These are phyloP conservation scores for Sugiyamaella floridensis DNA, from an alignment of 805 yeast species.

Conservation along the genomic window DNA sequence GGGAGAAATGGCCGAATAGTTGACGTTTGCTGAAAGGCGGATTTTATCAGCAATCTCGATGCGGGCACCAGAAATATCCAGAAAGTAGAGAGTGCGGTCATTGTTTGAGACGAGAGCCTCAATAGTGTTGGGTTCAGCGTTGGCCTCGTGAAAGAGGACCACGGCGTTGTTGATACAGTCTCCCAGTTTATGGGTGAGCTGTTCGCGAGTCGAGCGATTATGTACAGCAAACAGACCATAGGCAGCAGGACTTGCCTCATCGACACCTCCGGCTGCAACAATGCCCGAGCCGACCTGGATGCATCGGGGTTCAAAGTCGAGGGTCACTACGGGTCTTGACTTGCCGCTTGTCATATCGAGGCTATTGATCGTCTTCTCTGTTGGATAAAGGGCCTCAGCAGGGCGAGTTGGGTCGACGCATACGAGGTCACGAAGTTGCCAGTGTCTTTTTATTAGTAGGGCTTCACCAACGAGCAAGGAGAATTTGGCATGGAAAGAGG, in stretches of 20 bases:
- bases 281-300: slow-evolving; percentile 47
- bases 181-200: slow-evolving; percentile 56
- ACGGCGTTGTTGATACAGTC: slow-evolving; percentile 81
- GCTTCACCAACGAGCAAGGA: neutral
- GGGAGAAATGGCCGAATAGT: slow-evolving; percentile 65
- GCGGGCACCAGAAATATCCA: slow-evolving; percentile 49
- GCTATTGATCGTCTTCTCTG: slow-evolving; percentile 44
- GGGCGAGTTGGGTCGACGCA: slow-evolving; percentile 36
- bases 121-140: slow-evolving; percentile 32
- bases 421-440: slow-evolving; percentile 78
- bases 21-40: slow-evolving; percentile 58
- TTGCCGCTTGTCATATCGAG: slow-evolving; percentile 37
- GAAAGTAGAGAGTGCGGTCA: slow-evolving; percentile 62
- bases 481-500: too few relatives aligned
- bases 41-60: slow-evolving; percentile 39
- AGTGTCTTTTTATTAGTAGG: slow-evolving; percentile 37
- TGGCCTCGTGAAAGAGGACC: slow-evolving; percentile 26
- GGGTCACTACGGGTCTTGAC: slow-evolving; percentile 37
- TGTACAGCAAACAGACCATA: slow-evolving; percentile 49
- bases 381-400: slow-evolving; percentile 51
- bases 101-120: slow-evolving; percentile 73
- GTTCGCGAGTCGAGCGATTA: slow-evolving; percentile 42
- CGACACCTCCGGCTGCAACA: slow-evolving; percentile 47
- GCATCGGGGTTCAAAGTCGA: slow-evolving; percentile 66
- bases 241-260: slow-evolving; percentile 32